phyloP scores from a whole-genome alignment of 352 stramenopile genomes.

The Pythium graminicola region DNA sequence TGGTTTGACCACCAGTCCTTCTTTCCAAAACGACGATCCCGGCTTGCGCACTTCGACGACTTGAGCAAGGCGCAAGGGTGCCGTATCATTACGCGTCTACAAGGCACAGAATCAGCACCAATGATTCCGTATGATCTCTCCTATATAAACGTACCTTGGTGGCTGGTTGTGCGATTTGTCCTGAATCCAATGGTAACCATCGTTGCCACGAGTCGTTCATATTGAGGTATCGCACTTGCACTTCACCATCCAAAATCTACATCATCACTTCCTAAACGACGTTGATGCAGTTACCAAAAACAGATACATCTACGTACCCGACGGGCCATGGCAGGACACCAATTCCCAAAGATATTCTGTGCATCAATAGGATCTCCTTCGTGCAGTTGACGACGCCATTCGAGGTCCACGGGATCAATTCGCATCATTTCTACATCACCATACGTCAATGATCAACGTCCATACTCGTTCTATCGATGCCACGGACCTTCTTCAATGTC shows the following conservation, averaged over 20 bases:
- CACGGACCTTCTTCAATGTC: slow-evolving; percentile 68
- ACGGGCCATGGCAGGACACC: slow-evolving; percentile 59
- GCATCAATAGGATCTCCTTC: slow-evolving; percentile 58
- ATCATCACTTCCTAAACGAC: too few relatives aligned
- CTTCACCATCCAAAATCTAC: slow-evolving; percentile 53
- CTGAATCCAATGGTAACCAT: slow-evolving; percentile 61
- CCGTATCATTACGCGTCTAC: slow-evolving; percentile 49
- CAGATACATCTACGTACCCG: slow-evolving; percentile 22
- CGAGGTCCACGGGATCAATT: slow-evolving; percentile 53
- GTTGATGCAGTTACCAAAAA: too few relatives aligned
- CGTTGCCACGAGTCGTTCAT: slow-evolving; percentile 76
- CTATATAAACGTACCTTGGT: slow-evolving; percentile 36
- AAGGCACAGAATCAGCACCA: not conserved
- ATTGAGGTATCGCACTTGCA: slow-evolving; percentile 67
- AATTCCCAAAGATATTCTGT: slow-evolving; percentile 81
- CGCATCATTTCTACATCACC: slow-evolving; percentile 67
- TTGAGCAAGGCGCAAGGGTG: slow-evolving; percentile 56
- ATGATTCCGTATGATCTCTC: not conserved
- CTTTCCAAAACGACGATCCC: slow-evolving; percentile 45
- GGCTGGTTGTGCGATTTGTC: slow-evolving; percentile 43
- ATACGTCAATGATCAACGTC: not conserved
- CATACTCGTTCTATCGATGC: not conserved
- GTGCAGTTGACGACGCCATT: slow-evolving; percentile 70
- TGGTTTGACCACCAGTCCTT: slow-evolving; percentile 49
- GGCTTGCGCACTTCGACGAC: slow-evolving; percentile 58